Evolutionary conservation across 306 rosid species (phyloP).

Genomic region (Lupinus albus): DNA sequence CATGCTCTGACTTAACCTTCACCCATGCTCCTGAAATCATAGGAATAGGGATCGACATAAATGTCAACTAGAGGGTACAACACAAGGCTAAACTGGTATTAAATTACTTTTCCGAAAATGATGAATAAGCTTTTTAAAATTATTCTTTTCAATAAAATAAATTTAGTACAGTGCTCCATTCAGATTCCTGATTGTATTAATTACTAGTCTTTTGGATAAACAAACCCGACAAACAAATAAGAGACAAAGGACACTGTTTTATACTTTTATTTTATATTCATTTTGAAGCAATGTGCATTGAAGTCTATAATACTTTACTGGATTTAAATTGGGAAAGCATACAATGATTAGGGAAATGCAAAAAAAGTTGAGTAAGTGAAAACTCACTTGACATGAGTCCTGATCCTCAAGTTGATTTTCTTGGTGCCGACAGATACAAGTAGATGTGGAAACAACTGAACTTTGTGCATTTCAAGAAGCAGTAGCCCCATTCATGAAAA

Average conservation of each 20-base stretch:
- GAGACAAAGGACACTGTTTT: conserved; percentile 1
- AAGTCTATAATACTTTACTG: not conserved
- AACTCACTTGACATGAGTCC: conserved; percentile 39
- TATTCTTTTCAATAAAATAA: conserved; percentile 4
- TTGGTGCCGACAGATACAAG: conserved; percentile 20
- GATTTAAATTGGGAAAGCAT: not conserved
- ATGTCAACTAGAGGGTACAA: conserved; percentile 7
- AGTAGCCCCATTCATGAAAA: conserved; percentile 8
- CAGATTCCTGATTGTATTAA: not conserved
- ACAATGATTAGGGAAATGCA: not conserved
- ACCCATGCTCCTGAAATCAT: conserved; percentile 31
- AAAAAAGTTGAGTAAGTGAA: conserved; percentile 1
- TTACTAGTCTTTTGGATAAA: not conserved
- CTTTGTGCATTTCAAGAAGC: conserved; percentile 20
- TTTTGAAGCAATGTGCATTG: not conserved
- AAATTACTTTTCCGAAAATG: conserved; percentile 20
- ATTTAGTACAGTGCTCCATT: not conserved
- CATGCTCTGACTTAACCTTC: conserved; percentile 20
- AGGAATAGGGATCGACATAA: not conserved
- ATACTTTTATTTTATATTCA: not conserved
- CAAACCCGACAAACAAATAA: not conserved
- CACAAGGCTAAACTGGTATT: not conserved
- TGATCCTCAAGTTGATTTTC: conserved; percentile 23
- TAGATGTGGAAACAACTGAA: not conserved
- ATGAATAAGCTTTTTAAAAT: not conserved